These are phyloP conservation scores for Blastocystis sp. DNA, from an alignment of 352 stramenopile species.

Conservation along the genomic window DNA sequence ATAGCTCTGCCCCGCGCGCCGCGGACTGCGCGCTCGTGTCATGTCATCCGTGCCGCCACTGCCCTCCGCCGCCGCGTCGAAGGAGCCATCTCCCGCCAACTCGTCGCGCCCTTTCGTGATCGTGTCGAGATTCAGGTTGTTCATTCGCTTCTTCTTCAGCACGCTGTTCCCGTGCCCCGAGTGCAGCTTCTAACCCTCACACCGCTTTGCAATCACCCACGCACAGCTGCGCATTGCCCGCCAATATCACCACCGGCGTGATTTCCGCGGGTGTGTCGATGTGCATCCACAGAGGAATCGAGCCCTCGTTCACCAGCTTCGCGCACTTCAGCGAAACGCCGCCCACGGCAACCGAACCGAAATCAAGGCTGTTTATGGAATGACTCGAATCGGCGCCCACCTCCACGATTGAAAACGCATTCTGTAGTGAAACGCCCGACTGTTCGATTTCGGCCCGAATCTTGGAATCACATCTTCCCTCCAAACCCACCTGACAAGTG, in stretches of 20 bases:
- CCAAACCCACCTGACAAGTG: background rate
- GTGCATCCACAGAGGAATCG: slow-evolving; percentile 3
- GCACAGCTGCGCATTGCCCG: background rate
- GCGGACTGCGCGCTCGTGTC: background rate
- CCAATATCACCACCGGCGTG: background rate
- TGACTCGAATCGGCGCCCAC: background rate
- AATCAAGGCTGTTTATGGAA: slow-evolving; percentile 16
- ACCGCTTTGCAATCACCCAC: background rate
- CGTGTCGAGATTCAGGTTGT: slow-evolving; percentile 58
- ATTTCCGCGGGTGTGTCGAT: background rate
- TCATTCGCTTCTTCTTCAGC: slow-evolving; percentile 35
- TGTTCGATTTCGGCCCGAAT: slow-evolving; percentile 56
- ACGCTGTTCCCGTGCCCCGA: background rate
- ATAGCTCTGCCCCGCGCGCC: background rate
- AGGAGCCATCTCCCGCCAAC: background rate
- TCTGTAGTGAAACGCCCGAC: slow-evolving; percentile 2
- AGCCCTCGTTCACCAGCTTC: background rate
- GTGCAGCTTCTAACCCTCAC: background rate
- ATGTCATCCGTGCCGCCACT: background rate
- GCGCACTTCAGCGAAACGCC: background rate
- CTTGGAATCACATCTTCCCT: slow-evolving; percentile 3
- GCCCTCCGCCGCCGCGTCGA: background rate
- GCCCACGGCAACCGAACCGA: slow-evolving; percentile 14
- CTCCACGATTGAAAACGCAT: slow-evolving; percentile 17
- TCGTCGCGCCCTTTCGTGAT: background rate